Percentiles rank a stretch among this genome's conserved stretches.
Evolutionary conservation across 495 filamentous ascomycete species (phyloP).

Genomic region (Parachaetomium inaequale): DNA sequence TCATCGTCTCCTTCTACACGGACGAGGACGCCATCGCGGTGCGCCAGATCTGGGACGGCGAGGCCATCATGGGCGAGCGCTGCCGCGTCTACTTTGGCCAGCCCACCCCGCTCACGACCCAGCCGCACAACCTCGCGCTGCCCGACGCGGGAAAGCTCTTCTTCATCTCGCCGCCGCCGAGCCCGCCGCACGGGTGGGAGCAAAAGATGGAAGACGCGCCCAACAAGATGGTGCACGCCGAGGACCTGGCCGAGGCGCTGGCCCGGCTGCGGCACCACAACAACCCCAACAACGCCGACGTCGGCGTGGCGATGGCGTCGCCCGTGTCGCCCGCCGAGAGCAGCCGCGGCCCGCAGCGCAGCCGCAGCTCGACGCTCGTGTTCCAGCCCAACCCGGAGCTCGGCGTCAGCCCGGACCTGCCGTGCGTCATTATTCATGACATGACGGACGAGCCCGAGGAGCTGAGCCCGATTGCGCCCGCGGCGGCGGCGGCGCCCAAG

Average conservation of each 20-base stretch:
- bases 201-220: conserved; percentile 84
- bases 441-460: conserved; percentile 60
- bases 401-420: conserved; percentile 68
- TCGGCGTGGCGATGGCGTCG: conserved; percentile 13
- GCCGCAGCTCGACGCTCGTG: conserved; percentile 44
- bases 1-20: conserved; percentile 81
- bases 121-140: conserved; percentile 65
- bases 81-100: conserved; percentile 88
- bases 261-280: conserved; percentile 56
- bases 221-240: conserved; percentile 89
- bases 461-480: conserved; percentile 42
- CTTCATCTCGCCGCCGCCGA: conserved; percentile 93
- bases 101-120: conserved; percentile 52
- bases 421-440: conserved; percentile 89
- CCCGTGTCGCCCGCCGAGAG: conserved; percentile 35
- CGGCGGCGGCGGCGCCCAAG: conserved; percentile 41
- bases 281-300: conserved; percentile 25
- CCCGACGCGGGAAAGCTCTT: conserved; percentile 88
- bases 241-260: conserved; percentile 79
- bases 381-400: conserved; percentile 52
- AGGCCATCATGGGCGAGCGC: conserved; percentile 63
- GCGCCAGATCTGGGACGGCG: conserved; percentile 67
- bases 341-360: conserved; percentile 26
- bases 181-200: conserved; percentile 91
- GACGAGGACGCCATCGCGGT: conserved; percentile 68